phyloP scores from a whole-genome alignment of 352 stramenopile species.

The Saprolegnia diclina region DNA sequence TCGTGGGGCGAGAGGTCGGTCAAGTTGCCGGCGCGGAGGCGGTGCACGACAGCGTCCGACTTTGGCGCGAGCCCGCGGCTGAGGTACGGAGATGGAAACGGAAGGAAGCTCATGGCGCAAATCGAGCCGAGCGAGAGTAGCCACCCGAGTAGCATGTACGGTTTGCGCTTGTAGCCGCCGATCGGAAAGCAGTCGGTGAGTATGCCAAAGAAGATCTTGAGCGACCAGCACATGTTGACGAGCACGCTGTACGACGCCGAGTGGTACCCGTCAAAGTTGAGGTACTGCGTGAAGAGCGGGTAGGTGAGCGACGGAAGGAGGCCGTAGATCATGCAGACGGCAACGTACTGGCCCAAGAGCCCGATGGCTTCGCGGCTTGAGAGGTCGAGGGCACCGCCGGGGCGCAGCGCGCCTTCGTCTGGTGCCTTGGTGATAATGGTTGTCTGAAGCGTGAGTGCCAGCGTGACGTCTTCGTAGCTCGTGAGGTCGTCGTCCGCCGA shows the following conservation, averaged over 20 bases:
- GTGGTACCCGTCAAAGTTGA: slow-evolving; percentile 20
- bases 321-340: slow-evolving; percentile 19
- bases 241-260: slow-evolving; percentile 36
- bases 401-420: slow-evolving; percentile 35
- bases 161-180: slow-evolving; percentile 24
- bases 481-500: neutral
- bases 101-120: slow-evolving; percentile 43
- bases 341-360: slow-evolving; percentile 4
- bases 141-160: slow-evolving; percentile 36
- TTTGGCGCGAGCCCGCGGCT: neutral
- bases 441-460: neutral
- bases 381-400: slow-evolving; percentile 36
- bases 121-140: slow-evolving; percentile 26
- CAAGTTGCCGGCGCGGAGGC: slow-evolving; percentile 24
- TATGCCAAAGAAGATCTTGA: slow-evolving; percentile 27
- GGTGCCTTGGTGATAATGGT: too few relatives aligned
- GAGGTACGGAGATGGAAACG: slow-evolving; percentile 34
- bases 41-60: neutral
- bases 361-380: slow-evolving; percentile 5
- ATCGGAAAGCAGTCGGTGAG: slow-evolving; percentile 26
- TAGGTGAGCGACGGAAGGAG: slow-evolving; percentile 7
- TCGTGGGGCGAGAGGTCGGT: slow-evolving; percentile 18
- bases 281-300: slow-evolving; percentile 10
- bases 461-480: neutral
- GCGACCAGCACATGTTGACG: slow-evolving; percentile 24